These are phyloP conservation scores for Nicotiana knightiana DNA, from an alignment of 257 asterid genomes.

Conservation along the genomic window DNA sequence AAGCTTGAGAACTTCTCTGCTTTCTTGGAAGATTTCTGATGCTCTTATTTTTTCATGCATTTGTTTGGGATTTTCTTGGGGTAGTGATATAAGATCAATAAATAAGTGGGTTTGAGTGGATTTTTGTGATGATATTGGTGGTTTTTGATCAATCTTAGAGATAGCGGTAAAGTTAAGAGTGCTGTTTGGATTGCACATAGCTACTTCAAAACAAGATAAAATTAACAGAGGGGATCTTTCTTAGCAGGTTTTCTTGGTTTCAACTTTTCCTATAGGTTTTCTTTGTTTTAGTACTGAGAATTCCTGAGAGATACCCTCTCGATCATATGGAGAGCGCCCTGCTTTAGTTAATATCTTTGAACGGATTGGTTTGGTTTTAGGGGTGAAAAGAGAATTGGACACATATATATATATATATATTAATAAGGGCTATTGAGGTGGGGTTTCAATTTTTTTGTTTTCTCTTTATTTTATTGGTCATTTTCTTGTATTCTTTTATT, in stretches of 20 bases:
- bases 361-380: background rate
- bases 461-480: conserved; percentile 4
- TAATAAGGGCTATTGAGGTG: conserved; percentile 12
- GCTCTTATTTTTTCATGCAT: conserved; percentile 12
- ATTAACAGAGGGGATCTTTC: background rate
- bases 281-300: background rate
- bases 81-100: conserved; percentile 36
- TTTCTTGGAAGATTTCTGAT: conserved; percentile 32
- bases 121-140: conserved; percentile 9
- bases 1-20: conserved; percentile 40
- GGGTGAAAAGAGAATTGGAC: background rate
- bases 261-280: background rate
- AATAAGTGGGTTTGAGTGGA: conserved; percentile 25
- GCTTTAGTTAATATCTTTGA: background rate
- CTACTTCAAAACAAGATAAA: background rate
- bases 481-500: too few relatives aligned
- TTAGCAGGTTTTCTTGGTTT: too few relatives aligned
- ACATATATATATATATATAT: background rate
- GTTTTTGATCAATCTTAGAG: conserved; percentile 28
- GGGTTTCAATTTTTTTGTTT: background rate
- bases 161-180: too few relatives aligned
- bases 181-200: conserved; percentile 55
- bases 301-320: conserved; percentile 19
- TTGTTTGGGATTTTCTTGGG: conserved; percentile 15
- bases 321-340: conserved; percentile 21